phyloP scores from a whole-genome alignment of 768 basidiomycete genomes.

The Mycena chlorophos region DNA sequence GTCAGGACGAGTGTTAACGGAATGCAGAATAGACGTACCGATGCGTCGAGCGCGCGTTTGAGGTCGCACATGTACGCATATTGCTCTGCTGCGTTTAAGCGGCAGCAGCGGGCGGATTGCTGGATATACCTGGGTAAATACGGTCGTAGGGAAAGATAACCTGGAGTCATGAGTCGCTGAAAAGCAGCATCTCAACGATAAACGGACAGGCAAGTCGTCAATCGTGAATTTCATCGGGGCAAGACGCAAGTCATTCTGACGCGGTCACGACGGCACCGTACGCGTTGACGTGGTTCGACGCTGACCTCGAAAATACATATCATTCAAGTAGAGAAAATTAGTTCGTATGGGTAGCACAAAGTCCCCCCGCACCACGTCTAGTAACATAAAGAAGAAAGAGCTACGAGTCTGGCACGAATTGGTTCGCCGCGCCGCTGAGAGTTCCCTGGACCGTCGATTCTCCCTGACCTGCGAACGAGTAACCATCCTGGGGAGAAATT shows the following conservation, averaged over 20 bases:
- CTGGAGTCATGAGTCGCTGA: constrained; percentile 36
- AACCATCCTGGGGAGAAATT: constrained; percentile 68
- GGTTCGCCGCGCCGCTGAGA: too few species aligned
- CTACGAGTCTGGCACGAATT: too few species aligned
- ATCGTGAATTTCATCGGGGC: constrained; percentile 85
- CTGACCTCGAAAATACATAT: too few species aligned
- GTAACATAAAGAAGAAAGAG: too few species aligned
- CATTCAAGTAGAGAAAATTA: too few species aligned
- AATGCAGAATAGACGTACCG: constrained; percentile 45
- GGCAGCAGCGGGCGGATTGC: constrained; percentile 7
- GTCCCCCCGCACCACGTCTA: too few species aligned
- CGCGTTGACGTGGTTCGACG: too few species aligned
- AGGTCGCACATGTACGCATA: constrained; percentile 99
- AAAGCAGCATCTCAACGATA: constrained; percentile 2
- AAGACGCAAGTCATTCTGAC: constrained; percentile 7
- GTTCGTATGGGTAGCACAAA: too few species aligned
- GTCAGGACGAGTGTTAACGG: neutral
- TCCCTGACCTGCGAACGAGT: constrained; percentile 42
- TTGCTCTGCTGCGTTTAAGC: constrained; percentile 65
- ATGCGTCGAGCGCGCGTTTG: constrained; percentile 93
- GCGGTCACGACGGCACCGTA: neutral
- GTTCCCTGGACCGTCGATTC: too few species aligned
- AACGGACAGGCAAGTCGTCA: constrained; percentile 73
- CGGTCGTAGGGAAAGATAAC: constrained; percentile 92
- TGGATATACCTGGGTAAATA: constrained; percentile 81